Base-by-base conservation (phyloP, 2,329 filamentous ascomycete species). In the Aspergillus piperis region DNA sequence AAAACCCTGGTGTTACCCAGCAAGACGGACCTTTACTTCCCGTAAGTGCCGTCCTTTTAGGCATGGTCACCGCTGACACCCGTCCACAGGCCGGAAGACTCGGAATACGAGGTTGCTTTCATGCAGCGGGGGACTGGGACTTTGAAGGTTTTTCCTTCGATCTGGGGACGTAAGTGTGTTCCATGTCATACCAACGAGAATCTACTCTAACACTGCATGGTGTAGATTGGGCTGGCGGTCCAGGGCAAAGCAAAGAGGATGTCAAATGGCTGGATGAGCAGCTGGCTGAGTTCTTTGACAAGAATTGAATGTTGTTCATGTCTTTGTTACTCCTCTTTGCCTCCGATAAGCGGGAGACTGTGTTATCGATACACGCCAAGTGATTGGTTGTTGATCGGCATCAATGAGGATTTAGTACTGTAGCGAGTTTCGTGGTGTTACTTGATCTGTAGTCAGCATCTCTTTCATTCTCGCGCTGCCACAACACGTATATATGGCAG, bases 11-110 rank as follows among this genome's bases (percentile, higher is more conserved):
- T 94, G 3, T 73, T 93, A 13, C 90, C 91, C 0, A 77, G 81
- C 21, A 86, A 90, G 71, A 92, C 89, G 0, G 91, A 94, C 70
- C 80, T 94, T 4, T 94, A 94, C 71, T 94, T 95, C 65, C 89
- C 90, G 80, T 86, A 71, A 76, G 83, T 49, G 13, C 19, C 32
- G 25, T 21, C 2, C 23, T 13, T n/a, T 15, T 7, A 32, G 41
- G 41, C 36, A 2, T n/a, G 15, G 17, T 57, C 49, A 27, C 59
- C 17, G 36, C 64, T 64, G 3, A 67, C 39, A 50, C 42, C n/a
- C 13, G 23, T 15, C n/a, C 27, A 32, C 54, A 88, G 85, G 54
- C 89, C 90, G 0, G 90, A 93, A 68, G 91, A 93, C 65, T 92
- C 89, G 0, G 85, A 90, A 68, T 87, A 88, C 58, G 91, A 95